Base-by-base conservation (phyloP, 139 green algal species). In the Chloropicon primus region DNA sequence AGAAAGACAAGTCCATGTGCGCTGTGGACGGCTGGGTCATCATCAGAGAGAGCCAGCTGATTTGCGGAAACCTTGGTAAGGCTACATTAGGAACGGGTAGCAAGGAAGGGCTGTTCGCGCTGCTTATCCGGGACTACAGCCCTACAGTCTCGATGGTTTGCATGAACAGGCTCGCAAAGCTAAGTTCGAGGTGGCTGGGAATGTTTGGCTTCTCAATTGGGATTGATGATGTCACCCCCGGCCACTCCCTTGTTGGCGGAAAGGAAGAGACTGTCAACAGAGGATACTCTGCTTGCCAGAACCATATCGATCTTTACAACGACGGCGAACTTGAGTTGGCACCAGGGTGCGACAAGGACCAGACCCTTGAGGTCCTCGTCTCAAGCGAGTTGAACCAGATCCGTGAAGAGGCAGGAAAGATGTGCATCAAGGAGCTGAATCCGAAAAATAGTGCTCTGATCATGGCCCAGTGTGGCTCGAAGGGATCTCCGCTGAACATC, bases 401-500 rank as follows among this genome's bases (percentile, higher is more conserved):
- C 73, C 89, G 94, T 17, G 90, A 96, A 73, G 80, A 88, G 54
- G 93, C 90, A n/a, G 90, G 89, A n/a, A 90, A 89, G 77, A 86
- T 90, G 79, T 98, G 94, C 85, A 93, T 97, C 89, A 78, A 88
- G 26, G 92, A 89, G n/a, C 86, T 99, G 71, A 82, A 92, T 71
- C 80, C 77, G 72, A 84, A 92, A 85, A 99, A 99, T 89, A 84
- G 80, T 10, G 90, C 94, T 0, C 88, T 98, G 28, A 96, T 98
- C 84, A 99, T 99, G 95, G 91, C 87, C 72, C 91, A 96, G 85
- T 98, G 93, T 79, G 95, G 95, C 21, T 90, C 83, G 81, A 98
- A 98, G 85, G 95, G 95, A 25, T 94, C 86, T 0, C 88, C 95
- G 72, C 97, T 98, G 87, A 99, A 99, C 88, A 98, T 99, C 76